phyloP scores from a whole-genome alignment of 2,329 filamentous ascomycete genomes.

The Apiospora sp. region DNA sequence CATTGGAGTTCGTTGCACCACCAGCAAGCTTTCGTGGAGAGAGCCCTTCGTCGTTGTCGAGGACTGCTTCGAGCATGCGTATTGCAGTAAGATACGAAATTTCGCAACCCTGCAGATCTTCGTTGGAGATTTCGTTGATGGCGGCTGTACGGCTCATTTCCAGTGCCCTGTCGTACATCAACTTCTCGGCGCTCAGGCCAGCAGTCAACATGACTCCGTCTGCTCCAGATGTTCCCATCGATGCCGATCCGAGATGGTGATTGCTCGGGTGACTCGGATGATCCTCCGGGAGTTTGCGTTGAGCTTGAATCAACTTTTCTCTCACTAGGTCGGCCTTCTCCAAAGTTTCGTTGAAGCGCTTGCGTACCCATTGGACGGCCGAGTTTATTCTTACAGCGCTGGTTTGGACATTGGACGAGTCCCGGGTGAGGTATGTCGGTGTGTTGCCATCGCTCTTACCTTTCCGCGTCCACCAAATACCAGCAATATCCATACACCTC shows the following conservation, averaged over 20 bases:
- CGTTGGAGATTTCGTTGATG: constrained; percentile 93
- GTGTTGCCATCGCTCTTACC: constrained; percentile 68
- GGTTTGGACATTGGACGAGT: constrained; percentile 55
- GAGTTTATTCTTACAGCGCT: constrained; percentile 81
- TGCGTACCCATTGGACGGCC: constrained; percentile 94
- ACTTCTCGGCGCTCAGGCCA: constrained; percentile 91
- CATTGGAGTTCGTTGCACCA: constrained; percentile 36
- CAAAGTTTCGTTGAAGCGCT: constrained; percentile 94
- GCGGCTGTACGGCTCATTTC: constrained; percentile 97
- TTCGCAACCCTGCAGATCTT: constrained; percentile 87
- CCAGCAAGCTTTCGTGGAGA: constrained; percentile 43
- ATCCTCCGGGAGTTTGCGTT: constrained; percentile 81
- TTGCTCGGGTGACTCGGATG: constrained; percentile 89
- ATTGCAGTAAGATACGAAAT: constrained; percentile 94
- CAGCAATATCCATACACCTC: constrained; percentile 95
- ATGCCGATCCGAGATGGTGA: constrained; percentile 66
- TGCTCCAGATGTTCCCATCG: constrained; percentile 68
- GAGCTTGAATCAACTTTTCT: constrained; percentile 84
- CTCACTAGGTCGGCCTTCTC: constrained; percentile 97
- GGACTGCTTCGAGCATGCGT: constrained; percentile 90
- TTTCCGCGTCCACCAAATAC: constrained; percentile 87
- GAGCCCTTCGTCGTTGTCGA: constrained; percentile 79
- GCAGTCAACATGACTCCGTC: constrained; percentile 86
- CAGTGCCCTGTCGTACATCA: constrained; percentile 97
- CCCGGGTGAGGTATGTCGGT: constrained; percentile 48